phyloP scores from a whole-genome alignment of 805 yeast species.

The Suhomyces tanzawaensis region DNA sequence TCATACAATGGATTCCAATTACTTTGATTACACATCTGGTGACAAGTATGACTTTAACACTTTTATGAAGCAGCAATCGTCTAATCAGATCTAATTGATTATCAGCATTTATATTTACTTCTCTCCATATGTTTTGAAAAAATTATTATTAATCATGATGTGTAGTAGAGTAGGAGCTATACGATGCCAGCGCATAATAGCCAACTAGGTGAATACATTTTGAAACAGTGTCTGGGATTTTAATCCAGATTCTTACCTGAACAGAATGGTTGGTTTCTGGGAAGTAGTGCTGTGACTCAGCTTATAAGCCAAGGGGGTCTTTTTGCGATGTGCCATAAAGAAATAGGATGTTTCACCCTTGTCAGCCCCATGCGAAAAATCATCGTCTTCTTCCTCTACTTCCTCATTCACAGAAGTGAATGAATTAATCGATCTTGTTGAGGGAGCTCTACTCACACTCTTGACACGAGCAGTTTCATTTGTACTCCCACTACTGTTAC shows the following conservation, averaged over 20 bases:
- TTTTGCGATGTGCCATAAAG: background rate
- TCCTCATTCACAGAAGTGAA: slow-evolving; percentile 20
- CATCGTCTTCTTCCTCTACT: slow-evolving; percentile 18
- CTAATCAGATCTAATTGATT: background rate
- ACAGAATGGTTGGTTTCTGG: slow-evolving; percentile 1
- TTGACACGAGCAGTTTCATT: slow-evolving; percentile 13
- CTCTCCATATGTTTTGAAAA: background rate
- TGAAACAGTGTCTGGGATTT: slow-evolving; percentile 1
- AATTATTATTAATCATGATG: background rate
- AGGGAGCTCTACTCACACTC: slow-evolving; percentile 29
- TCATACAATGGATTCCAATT: slow-evolving; percentile 19
- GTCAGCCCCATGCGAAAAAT: background rate
- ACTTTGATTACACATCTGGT: slow-evolving; percentile 33
- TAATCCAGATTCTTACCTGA: slow-evolving; percentile 1
- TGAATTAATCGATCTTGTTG: slow-evolving; percentile 28
- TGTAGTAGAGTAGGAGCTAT: no score
- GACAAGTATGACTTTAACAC: slow-evolving; percentile 38
- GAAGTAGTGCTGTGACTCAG: background rate
- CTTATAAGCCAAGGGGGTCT: background rate
- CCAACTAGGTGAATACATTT: no score
- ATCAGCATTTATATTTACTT: background rate
- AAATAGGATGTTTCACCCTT: background rate
- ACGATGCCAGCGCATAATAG: no score
- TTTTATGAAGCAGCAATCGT: slow-evolving; percentile 30
- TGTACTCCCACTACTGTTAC: slow-evolving; percentile 18